phyloP scores from a whole-genome alignment of 2,329 filamentous ascomycete species.

The Arthrobotrys pseudoclavata region DNA sequence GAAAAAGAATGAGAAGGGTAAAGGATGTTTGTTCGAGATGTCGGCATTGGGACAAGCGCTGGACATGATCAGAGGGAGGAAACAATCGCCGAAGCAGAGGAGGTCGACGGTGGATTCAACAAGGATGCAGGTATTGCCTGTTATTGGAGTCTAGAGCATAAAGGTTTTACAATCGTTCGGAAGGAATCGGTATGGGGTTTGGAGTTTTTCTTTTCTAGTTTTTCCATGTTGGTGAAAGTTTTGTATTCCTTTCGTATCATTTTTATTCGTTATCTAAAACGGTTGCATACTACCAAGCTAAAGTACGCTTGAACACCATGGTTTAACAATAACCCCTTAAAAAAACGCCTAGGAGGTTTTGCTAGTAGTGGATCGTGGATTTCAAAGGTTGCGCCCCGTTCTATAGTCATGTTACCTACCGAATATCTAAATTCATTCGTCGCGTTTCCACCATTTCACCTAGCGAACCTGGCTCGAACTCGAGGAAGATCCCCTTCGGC shows the following conservation, averaged over 20 bases:
- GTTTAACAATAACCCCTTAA: neutral
- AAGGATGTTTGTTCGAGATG: constrained; percentile 62
- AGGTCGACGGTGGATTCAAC: constrained; percentile 61
- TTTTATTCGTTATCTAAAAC: neutral
- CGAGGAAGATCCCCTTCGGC: constrained; percentile 43
- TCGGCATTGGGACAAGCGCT: constrained; percentile 61
- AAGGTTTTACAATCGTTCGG: neutral
- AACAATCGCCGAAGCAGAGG: constrained; percentile 60
- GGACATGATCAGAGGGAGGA: constrained; percentile 62
- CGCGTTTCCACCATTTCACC: constrained; percentile 10
- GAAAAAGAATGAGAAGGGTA: constrained; percentile 62
- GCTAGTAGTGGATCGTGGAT: neutral
- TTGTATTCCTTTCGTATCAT: neutral
- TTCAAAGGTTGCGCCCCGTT: neutral
- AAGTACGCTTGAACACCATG: neutral
- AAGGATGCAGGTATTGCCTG: constrained; percentile 22
- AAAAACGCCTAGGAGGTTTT: neutral
- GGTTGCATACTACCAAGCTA: neutral
- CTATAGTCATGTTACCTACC: neutral
- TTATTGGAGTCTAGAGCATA: constrained; percentile 34
- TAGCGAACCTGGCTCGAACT: constrained; percentile 24
- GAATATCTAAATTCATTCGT: neutral
- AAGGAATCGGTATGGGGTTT: neutral
- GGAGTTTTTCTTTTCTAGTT: neutral
- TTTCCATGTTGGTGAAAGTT: neutral